Conservation (phyloP, 768 basidiomycete species). For the Coprinellus aureogranulatus region DNA sequence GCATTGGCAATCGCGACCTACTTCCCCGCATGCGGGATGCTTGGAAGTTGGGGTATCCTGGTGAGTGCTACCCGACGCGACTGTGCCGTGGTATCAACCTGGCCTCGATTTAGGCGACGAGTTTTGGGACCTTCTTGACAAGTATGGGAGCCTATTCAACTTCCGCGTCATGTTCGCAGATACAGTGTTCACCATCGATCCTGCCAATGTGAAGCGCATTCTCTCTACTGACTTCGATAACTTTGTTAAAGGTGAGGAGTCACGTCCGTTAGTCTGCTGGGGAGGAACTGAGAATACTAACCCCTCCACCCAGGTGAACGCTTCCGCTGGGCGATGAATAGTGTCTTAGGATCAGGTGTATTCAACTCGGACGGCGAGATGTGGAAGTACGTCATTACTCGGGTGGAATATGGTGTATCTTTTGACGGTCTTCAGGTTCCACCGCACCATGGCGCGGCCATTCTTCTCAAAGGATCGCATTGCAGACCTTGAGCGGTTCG, state of each 20-base stretch:
- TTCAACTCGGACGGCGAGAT: slow-evolving; percentile 62
- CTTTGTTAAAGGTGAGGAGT: slow-evolving; percentile 51
- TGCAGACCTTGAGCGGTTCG: slow-evolving; percentile 10
- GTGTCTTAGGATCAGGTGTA: slow-evolving; percentile 62
- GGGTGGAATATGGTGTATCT: not conserved
- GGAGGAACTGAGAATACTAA: too few relatives aligned
- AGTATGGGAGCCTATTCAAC: slow-evolving; percentile 44
- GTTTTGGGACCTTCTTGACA: slow-evolving; percentile 30
- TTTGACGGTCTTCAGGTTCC: slow-evolving; percentile 6
- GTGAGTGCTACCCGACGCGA: slow-evolving; percentile 24
- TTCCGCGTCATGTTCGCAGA: slow-evolving; percentile 45
- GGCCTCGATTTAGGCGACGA: slow-evolving; percentile 38
- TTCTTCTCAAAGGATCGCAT: slow-evolving; percentile 13
- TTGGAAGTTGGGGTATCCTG: slow-evolving; percentile 48
- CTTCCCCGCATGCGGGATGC: slow-evolving; percentile 34
- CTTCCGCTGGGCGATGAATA: slow-evolving; percentile 41
- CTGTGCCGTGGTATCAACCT: not conserved
- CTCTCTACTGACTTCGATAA: slow-evolving; percentile 58
- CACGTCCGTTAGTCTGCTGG: too few relatives aligned
- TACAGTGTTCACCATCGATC: slow-evolving; percentile 46
- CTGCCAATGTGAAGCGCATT: slow-evolving; percentile 56
- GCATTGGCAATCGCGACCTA: slow-evolving; percentile 46
- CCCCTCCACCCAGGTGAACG: slow-evolving; percentile 41
- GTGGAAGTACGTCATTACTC: slow-evolving; percentile 9
- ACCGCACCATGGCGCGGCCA: slow-evolving; percentile 13